These are phyloP conservation scores for Citrus trifoliata DNA, from an alignment of 345 rosid genomes.

Conservation along the genomic window DNA sequence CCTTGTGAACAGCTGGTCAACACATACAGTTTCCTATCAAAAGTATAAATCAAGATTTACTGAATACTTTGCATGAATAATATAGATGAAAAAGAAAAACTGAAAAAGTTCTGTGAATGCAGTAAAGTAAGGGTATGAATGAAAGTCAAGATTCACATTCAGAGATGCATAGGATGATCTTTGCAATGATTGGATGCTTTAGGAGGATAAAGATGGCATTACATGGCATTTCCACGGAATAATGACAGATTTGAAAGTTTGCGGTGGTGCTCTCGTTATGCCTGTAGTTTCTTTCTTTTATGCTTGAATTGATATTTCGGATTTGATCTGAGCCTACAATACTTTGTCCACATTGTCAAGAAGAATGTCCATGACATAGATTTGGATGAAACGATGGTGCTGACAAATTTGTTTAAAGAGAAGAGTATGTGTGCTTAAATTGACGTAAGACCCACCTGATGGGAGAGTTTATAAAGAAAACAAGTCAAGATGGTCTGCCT, in stretches of 20 bases:
- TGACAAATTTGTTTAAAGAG: background rate
- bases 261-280: background rate
- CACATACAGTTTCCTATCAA: background rate
- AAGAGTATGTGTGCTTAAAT: background rate
- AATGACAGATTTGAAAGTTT: background rate
- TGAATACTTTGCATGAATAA: background rate
- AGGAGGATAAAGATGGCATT: background rate
- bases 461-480: background rate
- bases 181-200: background rate
- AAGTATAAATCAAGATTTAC: background rate
- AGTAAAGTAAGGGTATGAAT: no score
- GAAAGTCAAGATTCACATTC: background rate
- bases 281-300: background rate
- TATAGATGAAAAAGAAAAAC: no score
- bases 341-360: background rate
- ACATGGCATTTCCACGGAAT: background rate
- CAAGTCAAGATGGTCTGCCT: background rate
- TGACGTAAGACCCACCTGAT: no score
- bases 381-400: background rate
- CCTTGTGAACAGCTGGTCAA: no score
- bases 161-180: background rate
- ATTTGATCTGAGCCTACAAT: background rate
- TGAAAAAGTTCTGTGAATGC: no score
- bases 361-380: background rate
- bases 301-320: background rate